These are phyloP conservation scores for Cryptosporidium viatorum DNA, from an alignment of 169 alveolate genomes.

Conservation along the genomic window DNA sequence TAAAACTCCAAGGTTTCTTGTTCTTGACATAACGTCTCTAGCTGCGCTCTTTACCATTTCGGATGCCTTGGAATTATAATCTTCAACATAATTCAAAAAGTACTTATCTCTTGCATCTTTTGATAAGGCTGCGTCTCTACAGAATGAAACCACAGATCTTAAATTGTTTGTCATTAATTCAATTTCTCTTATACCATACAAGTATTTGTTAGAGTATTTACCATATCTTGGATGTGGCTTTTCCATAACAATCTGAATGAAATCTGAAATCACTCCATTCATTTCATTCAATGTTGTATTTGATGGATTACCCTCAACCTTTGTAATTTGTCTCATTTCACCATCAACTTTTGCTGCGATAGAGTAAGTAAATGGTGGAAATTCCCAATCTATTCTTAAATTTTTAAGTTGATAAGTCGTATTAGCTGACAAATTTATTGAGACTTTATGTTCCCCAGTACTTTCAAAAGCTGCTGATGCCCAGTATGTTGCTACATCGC, in stretches of 20 bases:
- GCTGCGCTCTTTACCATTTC: conserved; percentile 83
- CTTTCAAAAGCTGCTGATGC: conserved; percentile 85
- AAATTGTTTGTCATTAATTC: conserved; percentile 86
- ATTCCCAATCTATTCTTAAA: conserved; percentile 89
- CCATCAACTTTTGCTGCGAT: conserved; percentile 87
- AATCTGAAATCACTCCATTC: conserved; percentile 44
- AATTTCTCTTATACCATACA: conserved; percentile 89
- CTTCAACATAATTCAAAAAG: conserved; percentile 87
- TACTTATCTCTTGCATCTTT: conserved; percentile 92
- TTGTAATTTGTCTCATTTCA: conserved; percentile 15
- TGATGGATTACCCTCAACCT: conserved; percentile 66
- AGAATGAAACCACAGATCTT: conserved; percentile 84
- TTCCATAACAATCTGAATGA: conserved; percentile 84
- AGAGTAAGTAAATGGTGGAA: conserved; percentile 88
- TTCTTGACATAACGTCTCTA: conserved; percentile 83
- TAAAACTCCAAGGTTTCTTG: conserved; percentile 81
- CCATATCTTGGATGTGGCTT: conserved; percentile 90
- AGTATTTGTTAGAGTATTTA: conserved; percentile 81
- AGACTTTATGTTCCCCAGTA: conserved; percentile 78
- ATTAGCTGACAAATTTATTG: conserved; percentile 42
- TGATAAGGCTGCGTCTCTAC: conserved; percentile 89
- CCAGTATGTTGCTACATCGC: conserved; percentile 88
- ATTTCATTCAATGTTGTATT: conserved; percentile 62
- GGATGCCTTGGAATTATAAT: conserved; percentile 83
- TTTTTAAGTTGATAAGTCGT: conserved; percentile 37